Evolutionary conservation across 148 eudicot species (phyloP), one percentile per base, ranked within the genome.

Genomic region (Rhododendron molle): DNA sequence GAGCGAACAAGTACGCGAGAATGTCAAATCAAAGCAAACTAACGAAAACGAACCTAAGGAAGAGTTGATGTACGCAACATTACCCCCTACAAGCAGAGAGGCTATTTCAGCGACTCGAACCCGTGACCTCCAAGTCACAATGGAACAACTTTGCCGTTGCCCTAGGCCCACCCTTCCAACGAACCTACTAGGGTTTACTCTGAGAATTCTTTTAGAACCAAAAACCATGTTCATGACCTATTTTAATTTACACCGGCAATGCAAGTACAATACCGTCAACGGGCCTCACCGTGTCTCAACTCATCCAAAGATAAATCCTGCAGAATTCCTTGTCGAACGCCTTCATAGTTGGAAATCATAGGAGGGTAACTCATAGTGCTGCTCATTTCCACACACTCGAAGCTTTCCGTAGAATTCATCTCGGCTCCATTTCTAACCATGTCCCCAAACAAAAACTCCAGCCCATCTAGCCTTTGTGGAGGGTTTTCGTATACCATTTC

Each of bases 391-490:
- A 82, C 86, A 92, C 93, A 91, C 44, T 90, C 86, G 20, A 83
- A 79, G 65, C 88, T 86, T 58, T 71, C 85, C 14, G 85, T 65
- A 21, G 81, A 80, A 54, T 58, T 44, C 8, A 21, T 50, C 28
- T 38, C 85, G 60, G 15, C 69, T 32, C 72, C 86, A 54, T 87
- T 82, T 40, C 34, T 84, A 60, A 1, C 83, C 80, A 87, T 67
- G 65, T 93, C 91, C 11, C 87, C 91, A 79, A 89, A 88, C 4
- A 92, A 85, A 88, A 89, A 92, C 87, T 92, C 98, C 76, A 91
- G 81, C 4, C 91, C 94, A 79, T 91, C 92, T 30, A 78, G 20
- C 72, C 85, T 85, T 40, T 88, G 90, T 18, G 87, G 90, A 4
- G 85, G 85, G 86, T 91, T 92, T 77, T 88, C 87, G 80, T 83